Evolutionary conservation across 1,139 yeast genomes (phyloP), one percentile per base, ranked within the genome.

Genomic region (Pneumocystis murina): DNA sequence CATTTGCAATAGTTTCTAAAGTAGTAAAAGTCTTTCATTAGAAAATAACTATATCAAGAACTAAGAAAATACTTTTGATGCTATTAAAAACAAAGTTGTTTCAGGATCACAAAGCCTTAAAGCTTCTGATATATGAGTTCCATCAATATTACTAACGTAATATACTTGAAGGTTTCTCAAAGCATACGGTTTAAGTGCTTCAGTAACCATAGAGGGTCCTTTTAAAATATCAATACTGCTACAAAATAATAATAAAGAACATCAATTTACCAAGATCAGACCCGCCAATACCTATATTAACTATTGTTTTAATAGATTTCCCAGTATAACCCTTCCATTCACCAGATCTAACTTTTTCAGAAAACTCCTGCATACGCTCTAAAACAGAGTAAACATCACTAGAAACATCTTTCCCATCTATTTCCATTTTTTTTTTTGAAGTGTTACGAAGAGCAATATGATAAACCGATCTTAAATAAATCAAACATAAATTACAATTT

Each of bases 281-380:
- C 70, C 98, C 98, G 74, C 98, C 98, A 74, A 92, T 92, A 77
- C 98, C 98, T 72, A 92, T 88, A 81, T 92, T 92, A 73, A 92
- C 97, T 66, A 92, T 85, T 73, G 90, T 95, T 71, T 94, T 87
- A 76, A 92, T 92, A 71, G 81, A 78, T 82, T 90, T 90, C 71
- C 97, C 97, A 69, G 97, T 85, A 82, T 87, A 92, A 75, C 98
- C 98, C 72, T 84, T 89, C 97, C 97, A 91, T 69, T 79, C 81
- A 71, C 98, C 98, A 60, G 92, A 84, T 76, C 98, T 86, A 67
- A 92, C 86, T 69, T 82, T 80, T 68, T 88, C 88, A 64, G 95
- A 84, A 79, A 92, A 92, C 76, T 91, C 96, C 80, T 87, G 87
- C 92, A 92, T 90, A 82, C 92, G 98, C 71, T 85, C 84, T 75